These are phyloP conservation scores for Globisporangium irregulare DNA, from an alignment of 352 stramenopile species.

Conservation along the genomic window DNA sequence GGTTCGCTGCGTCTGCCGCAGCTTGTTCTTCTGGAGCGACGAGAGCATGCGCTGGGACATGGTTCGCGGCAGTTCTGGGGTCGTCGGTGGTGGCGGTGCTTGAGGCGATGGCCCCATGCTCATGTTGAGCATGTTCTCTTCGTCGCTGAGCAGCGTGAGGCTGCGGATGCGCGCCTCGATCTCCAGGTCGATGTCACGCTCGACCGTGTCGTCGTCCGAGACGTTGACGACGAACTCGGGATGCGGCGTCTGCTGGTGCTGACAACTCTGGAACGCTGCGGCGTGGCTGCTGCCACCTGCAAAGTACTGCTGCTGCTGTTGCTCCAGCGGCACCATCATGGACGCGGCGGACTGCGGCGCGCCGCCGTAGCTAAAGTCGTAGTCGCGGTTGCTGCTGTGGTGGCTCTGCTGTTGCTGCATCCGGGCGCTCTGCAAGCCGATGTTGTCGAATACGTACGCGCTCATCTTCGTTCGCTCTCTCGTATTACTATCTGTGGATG, in stretches of 20 bases:
- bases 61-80: slow-evolving; percentile 23
- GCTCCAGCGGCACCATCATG: slow-evolving; percentile 14
- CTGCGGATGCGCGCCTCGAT: slow-evolving; percentile 57
- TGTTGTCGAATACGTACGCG: slow-evolving; percentile 22
- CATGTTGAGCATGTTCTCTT: slow-evolving; percentile 13
- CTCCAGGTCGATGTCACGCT: slow-evolving; percentile 71
- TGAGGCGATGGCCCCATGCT: slow-evolving; percentile 3
- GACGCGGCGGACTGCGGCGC: not conserved
- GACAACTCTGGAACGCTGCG: slow-evolving; percentile 1
- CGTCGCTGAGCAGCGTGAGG: slow-evolving; percentile 23
- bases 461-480: slow-evolving; percentile 10
- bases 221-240: slow-evolving; percentile 45
- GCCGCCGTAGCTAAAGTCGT: slow-evolving; percentile 4
- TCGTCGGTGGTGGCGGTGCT: slow-evolving; percentile 1
- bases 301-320: slow-evolving; percentile 11
- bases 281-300: not conserved
- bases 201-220: slow-evolving; percentile 58
- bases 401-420: slow-evolving; percentile 3
- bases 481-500: not conserved
- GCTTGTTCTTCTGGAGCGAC: slow-evolving; percentile 40
- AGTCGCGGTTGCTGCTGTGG: not conserved
- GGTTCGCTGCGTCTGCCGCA: slow-evolving; percentile 19
- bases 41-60: slow-evolving; percentile 67
- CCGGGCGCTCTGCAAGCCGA: slow-evolving; percentile 2
- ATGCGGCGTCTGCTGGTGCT: slow-evolving; percentile 12